Evolutionary conservation across 1,139 yeast species (phyloP), one percentile per base, ranked within the genome.

Genomic region (Debaryomycetaceae sp.): DNA sequence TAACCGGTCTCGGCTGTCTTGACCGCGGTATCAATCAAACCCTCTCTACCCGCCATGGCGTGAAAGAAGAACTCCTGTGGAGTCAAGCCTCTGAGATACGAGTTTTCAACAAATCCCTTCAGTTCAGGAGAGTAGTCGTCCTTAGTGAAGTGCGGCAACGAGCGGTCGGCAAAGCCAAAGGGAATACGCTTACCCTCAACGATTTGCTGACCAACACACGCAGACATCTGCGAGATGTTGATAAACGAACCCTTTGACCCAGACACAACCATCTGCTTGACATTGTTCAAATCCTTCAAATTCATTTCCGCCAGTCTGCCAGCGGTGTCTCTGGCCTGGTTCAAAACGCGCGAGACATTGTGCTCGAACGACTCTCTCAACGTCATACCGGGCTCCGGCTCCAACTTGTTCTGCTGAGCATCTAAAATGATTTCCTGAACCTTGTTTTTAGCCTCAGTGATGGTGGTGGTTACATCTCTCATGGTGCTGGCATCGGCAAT

Each of bases 11-110:
- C 98, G 2, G 99, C 98, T 25, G 98, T 91, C 61, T 89, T 89
- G 30, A 89, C 97, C 11, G 97, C 97, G 37, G 99, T 91, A 76
- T 91, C 99, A 59, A 91, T 91, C 57, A 91, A 76, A 77, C 99
- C 99, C 69, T 91, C 99, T 75, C 99, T 86, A 74, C 99, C 99
- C 49, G 98, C 98, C 98, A 93, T 93, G 34, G 98, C 98, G 58
- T 93, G 99, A 83, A 91, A 91, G 56, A 93, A 93, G 60, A 93
- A 93, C 59, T 93, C 98, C 61, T 91, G 98, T 23, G 99, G 99
- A 11, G 98, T 91, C 51, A 93, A 72, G 25, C 99, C 99, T 71
- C 98, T 80, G 53, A 91, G 72, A 51, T 91, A 93, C 9, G 98
- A 93, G 53, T 93, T 93, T 60, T 91, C 98, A 44, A 93, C 95